Evolutionary conservation across 2,329 filamentous ascomycete genomes (phyloP).

Genomic region (Grosmannia penicillata): DNA sequence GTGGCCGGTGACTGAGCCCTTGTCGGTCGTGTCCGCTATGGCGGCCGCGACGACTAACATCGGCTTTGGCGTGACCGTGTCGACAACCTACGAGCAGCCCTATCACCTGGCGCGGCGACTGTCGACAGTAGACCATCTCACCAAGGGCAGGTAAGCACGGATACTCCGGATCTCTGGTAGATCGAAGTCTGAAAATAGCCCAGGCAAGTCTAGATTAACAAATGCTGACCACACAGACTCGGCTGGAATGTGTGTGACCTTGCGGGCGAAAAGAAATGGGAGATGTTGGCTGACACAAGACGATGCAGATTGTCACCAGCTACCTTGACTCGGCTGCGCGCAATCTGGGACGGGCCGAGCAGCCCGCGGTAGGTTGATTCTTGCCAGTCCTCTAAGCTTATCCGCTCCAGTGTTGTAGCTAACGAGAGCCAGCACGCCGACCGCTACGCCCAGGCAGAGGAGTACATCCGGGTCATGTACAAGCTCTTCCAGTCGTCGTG

Average conservation of each 20-base stretch:
- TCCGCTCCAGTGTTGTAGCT: too few relatives aligned
- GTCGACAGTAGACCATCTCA: conserved; percentile 8
- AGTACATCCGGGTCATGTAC: conserved; percentile 10
- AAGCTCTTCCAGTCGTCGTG: conserved; percentile 6
- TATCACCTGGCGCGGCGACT: conserved; percentile 4
- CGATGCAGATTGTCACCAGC: conserved; percentile 9
- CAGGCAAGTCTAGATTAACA: not conserved
- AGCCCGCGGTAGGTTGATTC: conserved; percentile 1
- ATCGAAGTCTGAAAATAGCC: conserved; percentile 9
- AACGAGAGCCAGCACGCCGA: conserved; percentile 9
- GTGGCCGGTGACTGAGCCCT: conserved; percentile 51
- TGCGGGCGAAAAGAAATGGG: too few relatives aligned
- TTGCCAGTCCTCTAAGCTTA: not conserved
- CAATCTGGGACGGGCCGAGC: conserved; percentile 8
- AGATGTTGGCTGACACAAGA: too few relatives aligned
- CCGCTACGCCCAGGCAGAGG: conserved; percentile 10
- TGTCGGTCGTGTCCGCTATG: conserved; percentile 15
- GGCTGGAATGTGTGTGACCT: conserved; percentile 31
- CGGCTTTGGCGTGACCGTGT: conserved; percentile 6
- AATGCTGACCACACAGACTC: conserved; percentile 6
- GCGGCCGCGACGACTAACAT: conserved; percentile 8
- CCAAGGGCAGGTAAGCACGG: conserved; percentile 4
- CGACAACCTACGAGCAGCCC: conserved; percentile 6
- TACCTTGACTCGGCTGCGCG: conserved; percentile 11
- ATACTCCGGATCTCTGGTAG: conserved; percentile 10